Evolutionary conservation across 352 stramenopile species (phyloP), one percentile per base, ranked within the genome.

Genomic region (Phytophthora cryptogea): DNA sequence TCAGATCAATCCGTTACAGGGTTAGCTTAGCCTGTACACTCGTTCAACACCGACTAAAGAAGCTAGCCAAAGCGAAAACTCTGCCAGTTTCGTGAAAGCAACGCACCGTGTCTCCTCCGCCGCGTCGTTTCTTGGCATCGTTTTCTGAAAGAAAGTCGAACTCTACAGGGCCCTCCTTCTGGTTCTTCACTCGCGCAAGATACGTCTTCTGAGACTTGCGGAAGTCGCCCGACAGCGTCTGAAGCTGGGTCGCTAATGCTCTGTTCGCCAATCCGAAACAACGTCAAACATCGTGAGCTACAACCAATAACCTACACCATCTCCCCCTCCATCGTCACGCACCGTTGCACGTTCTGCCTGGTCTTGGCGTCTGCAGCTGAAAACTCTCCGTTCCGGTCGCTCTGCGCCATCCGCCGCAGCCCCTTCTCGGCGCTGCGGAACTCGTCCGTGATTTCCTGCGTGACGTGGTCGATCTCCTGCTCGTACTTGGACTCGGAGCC

Each of bases 121-220:
- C 79, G 46, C 79, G 66, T 43, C 82, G 80, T 39, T 76, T 77
- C 40, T 86, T 88, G 49, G 65, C 66, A 28, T 90, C 86, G 45
- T 82, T 83, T 42, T 94, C 83, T 23, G 79, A 85, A 8, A 95
- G 56, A 71, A 98, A 98, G 70, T 97, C 81, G 57, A 90, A 92
- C 67, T 98, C 92, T 44, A 86, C 91, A 5, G 89, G 86, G n/a
- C 92, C 96, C 58, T 93, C 88, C 72, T 99, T 99, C 76, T 99
- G 97, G 30, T 94, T 88, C 67, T 98, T 98, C 6, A 99, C 89
- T 57, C 95, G 90, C 17, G 76, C 78, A 17, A 99, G 72, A 63
- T 99, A 99, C 57, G 99, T 97, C 47, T 99, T 98, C 68, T 99
- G 98, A 30, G 90, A 96, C 71, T 97, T 96, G 48, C 98, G 87